Evolutionary conservation across 108 stramenopile genomes (phyloP).

Genomic region (Hondaea fermentalgiana): DNA sequence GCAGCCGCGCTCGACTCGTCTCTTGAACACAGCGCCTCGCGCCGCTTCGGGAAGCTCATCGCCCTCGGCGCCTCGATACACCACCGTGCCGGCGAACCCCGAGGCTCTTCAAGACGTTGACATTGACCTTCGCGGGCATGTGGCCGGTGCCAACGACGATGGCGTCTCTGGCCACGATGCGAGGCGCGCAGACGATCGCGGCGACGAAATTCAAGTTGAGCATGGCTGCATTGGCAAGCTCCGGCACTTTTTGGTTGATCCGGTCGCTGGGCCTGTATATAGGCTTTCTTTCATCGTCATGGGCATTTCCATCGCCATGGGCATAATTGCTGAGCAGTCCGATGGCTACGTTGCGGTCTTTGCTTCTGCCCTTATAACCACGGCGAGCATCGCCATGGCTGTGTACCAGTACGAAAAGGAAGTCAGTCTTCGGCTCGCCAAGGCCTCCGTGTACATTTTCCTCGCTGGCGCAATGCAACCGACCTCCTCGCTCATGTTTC

Average conservation of each 20-base stretch:
- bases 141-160: too few relatives aligned
- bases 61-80: too few relatives aligned
- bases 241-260: not conserved
- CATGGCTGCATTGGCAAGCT: not conserved
- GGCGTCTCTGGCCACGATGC: too few relatives aligned
- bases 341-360: not conserved
- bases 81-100: too few relatives aligned
- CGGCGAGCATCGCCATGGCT: not conserved
- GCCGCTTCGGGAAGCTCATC: too few relatives aligned
- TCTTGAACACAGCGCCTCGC: not conserved
- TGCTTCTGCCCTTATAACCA: not conserved
- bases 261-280: not conserved
- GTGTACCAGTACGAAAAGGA: not conserved
- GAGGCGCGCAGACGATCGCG: not conserved
- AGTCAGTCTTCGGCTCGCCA: not conserved
- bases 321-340: not conserved
- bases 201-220: not conserved
- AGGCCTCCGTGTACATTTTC: constrained; percentile 5
- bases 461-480: not conserved
- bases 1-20: not conserved
- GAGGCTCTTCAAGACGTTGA: too few relatives aligned
- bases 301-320: constrained; percentile 1
- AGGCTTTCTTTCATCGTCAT: not conserved
- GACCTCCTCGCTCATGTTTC: not conserved
- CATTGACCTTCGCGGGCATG: too few relatives aligned